Evolutionary conservation across 441 rosid species (phyloP).

Genomic region (Gossypium lobatum): DNA sequence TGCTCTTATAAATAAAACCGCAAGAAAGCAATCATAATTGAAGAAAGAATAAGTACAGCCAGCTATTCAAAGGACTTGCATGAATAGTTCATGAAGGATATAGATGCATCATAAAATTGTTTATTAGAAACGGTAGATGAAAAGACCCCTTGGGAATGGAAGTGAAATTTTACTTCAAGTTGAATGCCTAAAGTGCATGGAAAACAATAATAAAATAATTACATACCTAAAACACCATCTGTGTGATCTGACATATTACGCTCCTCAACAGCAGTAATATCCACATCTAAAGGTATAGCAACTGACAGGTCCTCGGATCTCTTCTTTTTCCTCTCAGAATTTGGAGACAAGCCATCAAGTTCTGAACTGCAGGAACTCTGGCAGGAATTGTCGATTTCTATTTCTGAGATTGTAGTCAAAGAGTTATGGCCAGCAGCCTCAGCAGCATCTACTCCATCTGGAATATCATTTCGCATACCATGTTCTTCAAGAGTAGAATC

Average conservation of each 20-base stretch:
- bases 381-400: slow-evolving; percentile 40
- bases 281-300: slow-evolving; percentile 26
- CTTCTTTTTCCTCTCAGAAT: slow-evolving; percentile 29
- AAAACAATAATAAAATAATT: background rate
- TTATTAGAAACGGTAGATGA: background rate
- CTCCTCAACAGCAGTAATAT: slow-evolving; percentile 32
- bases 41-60: background rate
- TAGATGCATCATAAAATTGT: slow-evolving; percentile 6
- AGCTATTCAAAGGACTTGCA: background rate
- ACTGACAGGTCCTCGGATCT: slow-evolving; percentile 35
- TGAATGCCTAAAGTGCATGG: background rate
- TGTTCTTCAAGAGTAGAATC: slow-evolving; percentile 30
- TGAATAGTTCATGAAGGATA: background rate
- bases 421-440: slow-evolving; percentile 35
- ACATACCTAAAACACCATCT: slow-evolving; percentile 53
- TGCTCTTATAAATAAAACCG: background rate
- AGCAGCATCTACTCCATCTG: slow-evolving; percentile 30
- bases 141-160: background rate
- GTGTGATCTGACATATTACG: slow-evolving; percentile 30
- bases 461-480: slow-evolving; percentile 15
- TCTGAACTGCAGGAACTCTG: slow-evolving; percentile 29
- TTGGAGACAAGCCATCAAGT: slow-evolving; percentile 32
- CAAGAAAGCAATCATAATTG: background rate
- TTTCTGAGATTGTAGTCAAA: slow-evolving; percentile 54
- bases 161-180: slow-evolving; percentile 4